phyloP scores from a whole-genome alignment of 768 basidiomycete species.

The Russula abietina region DNA sequence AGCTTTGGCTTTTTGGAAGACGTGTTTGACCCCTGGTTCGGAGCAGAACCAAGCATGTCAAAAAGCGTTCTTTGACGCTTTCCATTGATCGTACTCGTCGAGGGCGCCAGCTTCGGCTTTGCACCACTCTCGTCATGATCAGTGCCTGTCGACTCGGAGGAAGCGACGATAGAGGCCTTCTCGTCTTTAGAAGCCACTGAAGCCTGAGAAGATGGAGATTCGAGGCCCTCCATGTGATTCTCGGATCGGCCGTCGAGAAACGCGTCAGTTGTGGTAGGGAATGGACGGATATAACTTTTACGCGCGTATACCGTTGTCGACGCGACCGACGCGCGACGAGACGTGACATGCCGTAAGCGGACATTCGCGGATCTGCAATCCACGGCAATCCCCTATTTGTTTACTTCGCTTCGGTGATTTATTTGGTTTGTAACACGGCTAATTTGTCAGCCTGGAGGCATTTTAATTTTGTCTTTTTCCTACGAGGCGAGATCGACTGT shows the following conservation, averaged over 20 bases:
- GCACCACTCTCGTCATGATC: slow-evolving; percentile 3
- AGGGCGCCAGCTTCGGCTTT: slow-evolving; percentile 7
- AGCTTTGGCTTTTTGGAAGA: slow-evolving; percentile 46
- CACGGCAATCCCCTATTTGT: slow-evolving; percentile 6
- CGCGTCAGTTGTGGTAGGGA: slow-evolving; percentile 1
- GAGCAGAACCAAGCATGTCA: slow-evolving; percentile 50
- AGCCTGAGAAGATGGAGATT: slow-evolving; percentile 17
- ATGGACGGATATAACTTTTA: too few relatives aligned
- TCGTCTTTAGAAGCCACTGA: slow-evolving; percentile 1
- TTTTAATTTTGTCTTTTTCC: too few relatives aligned
- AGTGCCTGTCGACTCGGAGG: neutral
- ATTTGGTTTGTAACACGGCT: neutral
- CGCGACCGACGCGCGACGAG: slow-evolving; percentile 5
- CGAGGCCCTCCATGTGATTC: slow-evolving; percentile 33
- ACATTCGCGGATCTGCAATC: slow-evolving; percentile 18
- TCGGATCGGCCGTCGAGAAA: slow-evolving; percentile 5
- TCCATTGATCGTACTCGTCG: slow-evolving; percentile 10
- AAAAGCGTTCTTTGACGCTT: slow-evolving; percentile 60
- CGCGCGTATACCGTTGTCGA: neutral
- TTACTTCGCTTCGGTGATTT: neutral
- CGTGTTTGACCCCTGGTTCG: slow-evolving; percentile 30
- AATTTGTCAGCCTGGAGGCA: neutral
- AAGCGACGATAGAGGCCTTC: neutral
- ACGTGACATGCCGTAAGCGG: neutral
- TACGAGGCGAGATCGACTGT: too few relatives aligned